Conservation (phyloP, 306 rosid genomes). For the Ormosia emarginata region DNA sequence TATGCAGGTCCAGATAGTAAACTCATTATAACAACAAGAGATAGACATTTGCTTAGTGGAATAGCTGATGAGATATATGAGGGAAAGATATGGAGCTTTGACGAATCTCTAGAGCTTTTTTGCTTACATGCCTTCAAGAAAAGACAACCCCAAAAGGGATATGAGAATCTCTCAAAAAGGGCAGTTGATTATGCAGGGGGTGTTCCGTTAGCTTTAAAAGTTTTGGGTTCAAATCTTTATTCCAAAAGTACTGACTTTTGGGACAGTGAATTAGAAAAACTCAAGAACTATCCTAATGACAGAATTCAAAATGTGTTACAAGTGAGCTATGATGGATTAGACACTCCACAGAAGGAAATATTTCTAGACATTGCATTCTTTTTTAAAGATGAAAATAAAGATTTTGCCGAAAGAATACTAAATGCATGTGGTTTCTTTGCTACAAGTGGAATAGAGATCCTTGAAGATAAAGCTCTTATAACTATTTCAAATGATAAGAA, state of each 20-base stretch:
- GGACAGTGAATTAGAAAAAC: neutral
- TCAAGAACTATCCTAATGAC: neutral
- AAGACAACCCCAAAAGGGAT: neutral
- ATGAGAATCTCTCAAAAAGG: neutral
- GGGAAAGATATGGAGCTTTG: neutral
- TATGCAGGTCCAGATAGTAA: neutral
- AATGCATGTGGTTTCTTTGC: neutral
- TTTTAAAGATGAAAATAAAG: neutral
- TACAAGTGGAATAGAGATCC: neutral
- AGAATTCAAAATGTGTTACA: neutral
- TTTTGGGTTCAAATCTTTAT: neutral
- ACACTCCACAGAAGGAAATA: neutral
- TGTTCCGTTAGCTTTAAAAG: neutral
- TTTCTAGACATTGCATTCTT: constrained; percentile 7
- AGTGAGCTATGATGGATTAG: neutral
- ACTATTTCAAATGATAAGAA: neutral
- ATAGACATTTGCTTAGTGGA: neutral
- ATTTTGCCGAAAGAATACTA: neutral
- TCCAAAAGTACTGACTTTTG: neutral
- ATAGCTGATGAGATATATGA: neutral
- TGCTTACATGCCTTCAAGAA: neutral
- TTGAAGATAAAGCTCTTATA: neutral
- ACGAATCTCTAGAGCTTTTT: neutral
- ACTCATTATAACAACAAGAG: neutral
- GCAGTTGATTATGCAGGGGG: neutral